These are phyloP conservation scores for Yarrowia phangngaensis DNA, from an alignment of 805 yeast genomes.

Conservation along the genomic window DNA sequence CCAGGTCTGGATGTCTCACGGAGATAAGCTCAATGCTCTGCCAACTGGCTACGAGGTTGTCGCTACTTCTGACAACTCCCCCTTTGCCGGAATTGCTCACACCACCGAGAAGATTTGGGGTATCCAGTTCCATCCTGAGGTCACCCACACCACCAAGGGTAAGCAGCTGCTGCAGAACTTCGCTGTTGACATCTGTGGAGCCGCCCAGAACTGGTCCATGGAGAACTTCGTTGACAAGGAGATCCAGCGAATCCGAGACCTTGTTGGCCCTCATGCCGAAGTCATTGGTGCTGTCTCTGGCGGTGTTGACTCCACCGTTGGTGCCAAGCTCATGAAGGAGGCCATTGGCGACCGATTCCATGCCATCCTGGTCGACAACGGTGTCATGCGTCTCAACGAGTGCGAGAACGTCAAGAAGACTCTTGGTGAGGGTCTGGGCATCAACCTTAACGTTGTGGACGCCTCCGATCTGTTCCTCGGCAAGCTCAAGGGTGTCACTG, in stretches of 20 bases:
- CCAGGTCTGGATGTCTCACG: constrained; percentile 99
- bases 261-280: constrained; percentile 97
- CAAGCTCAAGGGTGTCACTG: constrained; percentile 88
- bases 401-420: constrained; percentile 85
- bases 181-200: constrained; percentile 86
- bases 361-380: constrained; percentile 96
- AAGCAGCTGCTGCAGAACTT: constrained; percentile 82
- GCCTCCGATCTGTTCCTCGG: constrained; percentile 86
- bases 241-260: constrained; percentile 80
- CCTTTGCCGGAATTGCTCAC: constrained; percentile 88
- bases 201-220: constrained; percentile 93
- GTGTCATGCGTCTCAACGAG: constrained; percentile 94
- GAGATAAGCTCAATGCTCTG: constrained; percentile 87
- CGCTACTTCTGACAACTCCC: constrained; percentile 91
- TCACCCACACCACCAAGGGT: constrained; percentile 92
- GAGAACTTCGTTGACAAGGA: constrained; percentile 96
- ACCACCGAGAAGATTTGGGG: constrained; percentile 74
- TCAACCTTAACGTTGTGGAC: constrained; percentile 89
- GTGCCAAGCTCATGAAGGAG: constrained; percentile 95
- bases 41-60: constrained; percentile 86
- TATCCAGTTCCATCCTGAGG: constrained; percentile 99
- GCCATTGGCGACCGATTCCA: constrained; percentile 99
- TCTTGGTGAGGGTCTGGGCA: constrained; percentile 87
- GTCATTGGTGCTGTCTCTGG: constrained; percentile 99
- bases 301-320: constrained; percentile 99